Percentiles rank a stretch among this genome's conserved stretches.
Conservation (phyloP, 2,329 filamentous ascomycete species). For the Grosmannia penicillata region DNA sequence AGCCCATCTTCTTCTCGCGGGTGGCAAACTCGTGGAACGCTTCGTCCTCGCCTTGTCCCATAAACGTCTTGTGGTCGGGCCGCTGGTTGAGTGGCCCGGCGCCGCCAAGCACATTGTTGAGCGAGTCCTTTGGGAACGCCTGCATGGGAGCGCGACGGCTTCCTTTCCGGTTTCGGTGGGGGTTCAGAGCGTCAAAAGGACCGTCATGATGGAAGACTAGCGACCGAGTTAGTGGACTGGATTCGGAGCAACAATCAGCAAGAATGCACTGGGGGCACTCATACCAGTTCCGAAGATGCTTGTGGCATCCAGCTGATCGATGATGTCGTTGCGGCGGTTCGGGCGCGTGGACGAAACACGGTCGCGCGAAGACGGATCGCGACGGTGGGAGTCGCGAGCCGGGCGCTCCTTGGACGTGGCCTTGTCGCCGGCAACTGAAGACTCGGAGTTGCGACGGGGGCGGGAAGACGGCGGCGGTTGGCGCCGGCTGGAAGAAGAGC, state of each 20-base stretch:
- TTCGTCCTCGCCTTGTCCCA: constrained; percentile 67
- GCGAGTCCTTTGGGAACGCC: constrained; percentile 82
- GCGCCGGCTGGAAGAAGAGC: constrained; percentile 13
- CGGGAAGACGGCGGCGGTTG: constrained; percentile 25
- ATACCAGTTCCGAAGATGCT: constrained; percentile 83
- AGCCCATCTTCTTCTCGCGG: constrained; percentile 13
- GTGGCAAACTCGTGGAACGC: constrained; percentile 62
- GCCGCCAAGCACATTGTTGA: constrained; percentile 85
- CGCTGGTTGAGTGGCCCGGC: constrained; percentile 69
- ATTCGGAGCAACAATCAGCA: background rate
- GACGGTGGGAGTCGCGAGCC: constrained; percentile 31
- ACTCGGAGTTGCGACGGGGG: constrained; percentile 64
- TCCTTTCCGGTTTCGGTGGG: constrained; percentile 78
- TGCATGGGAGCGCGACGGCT: constrained; percentile 83
- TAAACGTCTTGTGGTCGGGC: constrained; percentile 75
- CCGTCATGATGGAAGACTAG: constrained; percentile 94
- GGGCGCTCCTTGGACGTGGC: constrained; percentile 37
- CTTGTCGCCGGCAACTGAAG: constrained; percentile 45
- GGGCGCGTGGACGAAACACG: constrained; percentile 36
- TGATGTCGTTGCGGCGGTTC: constrained; percentile 59
- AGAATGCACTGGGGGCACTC: constrained; percentile 28
- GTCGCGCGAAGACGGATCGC: constrained; percentile 35
- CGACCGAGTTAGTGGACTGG: background rate
- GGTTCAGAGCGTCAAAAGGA: constrained; percentile 91
- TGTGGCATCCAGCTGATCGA: constrained; percentile 92